phyloP scores from a whole-genome alignment of 768 basidiomycete species.

The Kondoa subrosea region DNA sequence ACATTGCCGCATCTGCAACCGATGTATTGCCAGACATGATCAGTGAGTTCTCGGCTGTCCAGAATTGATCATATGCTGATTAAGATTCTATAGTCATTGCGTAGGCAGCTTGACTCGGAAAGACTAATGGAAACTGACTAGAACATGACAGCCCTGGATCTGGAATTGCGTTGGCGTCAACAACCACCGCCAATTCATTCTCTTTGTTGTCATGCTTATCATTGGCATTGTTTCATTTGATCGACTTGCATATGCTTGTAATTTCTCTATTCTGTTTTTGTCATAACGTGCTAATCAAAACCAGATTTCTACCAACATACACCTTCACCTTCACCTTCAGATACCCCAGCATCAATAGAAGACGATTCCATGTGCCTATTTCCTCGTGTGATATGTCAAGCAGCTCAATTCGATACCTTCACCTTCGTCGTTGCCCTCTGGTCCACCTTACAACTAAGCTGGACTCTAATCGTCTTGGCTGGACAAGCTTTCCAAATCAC shows the following conservation, averaged over 20 bases:
- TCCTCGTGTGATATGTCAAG: constrained; percentile 50
- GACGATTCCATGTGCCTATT: constrained; percentile 45
- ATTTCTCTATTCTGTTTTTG: constrained; percentile 30
- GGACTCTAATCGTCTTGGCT: constrained; percentile 73
- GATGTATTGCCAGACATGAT: constrained; percentile 75
- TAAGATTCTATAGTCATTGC: constrained; percentile 9
- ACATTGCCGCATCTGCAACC: constrained; percentile 81
- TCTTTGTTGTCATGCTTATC: constrained; percentile 79
- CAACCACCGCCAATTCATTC: constrained; percentile 87
- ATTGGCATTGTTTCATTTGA: constrained; percentile 64
- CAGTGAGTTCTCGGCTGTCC: constrained; percentile 46
- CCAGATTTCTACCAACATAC: constrained; percentile 43
- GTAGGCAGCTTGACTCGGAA: background rate
- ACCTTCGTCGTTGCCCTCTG: constrained; percentile 63
- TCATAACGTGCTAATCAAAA: background rate
- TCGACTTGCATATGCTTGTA: constrained; percentile 66
- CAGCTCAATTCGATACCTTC: constrained; percentile 60
- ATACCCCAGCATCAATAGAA: constrained; percentile 7
- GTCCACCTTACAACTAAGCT: constrained; percentile 84
- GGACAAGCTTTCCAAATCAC: constrained; percentile 84
- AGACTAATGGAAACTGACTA: no score
- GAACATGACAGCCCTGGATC: constrained; percentile 87
- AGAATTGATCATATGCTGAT: background rate
- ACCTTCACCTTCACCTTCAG: constrained; percentile 4
- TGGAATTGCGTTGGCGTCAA: constrained; percentile 96